phyloP scores from a whole-genome alignment of 2,329 filamentous ascomycete species.

The Davidsoniella virescens region DNA sequence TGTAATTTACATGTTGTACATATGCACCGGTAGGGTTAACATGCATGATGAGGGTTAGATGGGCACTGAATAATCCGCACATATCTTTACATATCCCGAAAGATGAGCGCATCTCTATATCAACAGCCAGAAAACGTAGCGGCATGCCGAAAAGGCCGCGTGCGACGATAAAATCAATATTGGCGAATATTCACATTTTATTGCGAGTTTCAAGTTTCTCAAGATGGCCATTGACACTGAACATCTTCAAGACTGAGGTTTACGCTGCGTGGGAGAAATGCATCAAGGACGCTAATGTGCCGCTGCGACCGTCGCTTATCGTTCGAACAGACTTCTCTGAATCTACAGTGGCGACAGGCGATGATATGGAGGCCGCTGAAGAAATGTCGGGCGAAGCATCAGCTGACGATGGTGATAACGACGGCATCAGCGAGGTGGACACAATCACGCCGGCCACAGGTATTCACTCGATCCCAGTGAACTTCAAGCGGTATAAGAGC shows the following conservation, averaged over 20 bases:
- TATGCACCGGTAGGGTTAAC: not conserved
- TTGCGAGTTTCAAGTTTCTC: conserved; percentile 64
- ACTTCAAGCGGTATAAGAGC: conserved; percentile 35
- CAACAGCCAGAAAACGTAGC: conserved; percentile 34
- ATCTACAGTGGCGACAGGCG: conserved; percentile 8
- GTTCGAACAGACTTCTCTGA: conserved; percentile 40
- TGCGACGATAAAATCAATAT: conserved; percentile 46
- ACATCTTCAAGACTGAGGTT: conserved; percentile 61
- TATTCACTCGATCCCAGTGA: conserved; percentile 37
- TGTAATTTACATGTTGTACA: not conserved
- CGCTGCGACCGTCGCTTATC: conserved; percentile 31
- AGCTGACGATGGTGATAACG: not conserved
- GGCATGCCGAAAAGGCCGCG: conserved; percentile 40
- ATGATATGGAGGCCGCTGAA: not conserved
- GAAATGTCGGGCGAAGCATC: not conserved
- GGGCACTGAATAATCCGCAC: conserved; percentile 82
- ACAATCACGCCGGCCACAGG: conserved; percentile 22
- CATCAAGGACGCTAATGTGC: conserved; percentile 31
- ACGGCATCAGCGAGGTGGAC: not conserved
- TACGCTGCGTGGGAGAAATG: conserved; percentile 50
- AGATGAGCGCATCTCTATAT: conserved; percentile 39
- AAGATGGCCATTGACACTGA: conserved; percentile 65
- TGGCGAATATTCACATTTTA: conserved; percentile 70
- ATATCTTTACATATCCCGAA: conserved; percentile 60
- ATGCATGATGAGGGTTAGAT: conserved; percentile 33